Base-by-base conservation (phyloP, 208 protist species). In the Leishmania guyanensis region DNA sequence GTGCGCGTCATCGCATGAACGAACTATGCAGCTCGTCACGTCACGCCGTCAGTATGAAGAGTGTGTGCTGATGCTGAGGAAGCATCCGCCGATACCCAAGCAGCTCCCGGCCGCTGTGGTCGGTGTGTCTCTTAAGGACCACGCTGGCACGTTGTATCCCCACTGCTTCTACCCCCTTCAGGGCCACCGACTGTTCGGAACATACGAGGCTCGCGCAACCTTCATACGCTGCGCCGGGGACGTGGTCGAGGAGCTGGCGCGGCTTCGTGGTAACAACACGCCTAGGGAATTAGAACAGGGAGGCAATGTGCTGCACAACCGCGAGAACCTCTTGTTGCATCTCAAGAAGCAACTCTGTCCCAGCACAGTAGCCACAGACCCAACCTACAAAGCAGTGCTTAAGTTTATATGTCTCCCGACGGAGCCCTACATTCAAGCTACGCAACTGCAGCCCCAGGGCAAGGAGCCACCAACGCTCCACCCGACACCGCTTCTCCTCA, bases 101-200 rank as follows among this genome's bases (percentile, higher is more conserved):
- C 43, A 71, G 58, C 12, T 10, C 10, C 29, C 60, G 26, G 50
- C 64, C 1, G 64, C 39, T 22, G 74, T 50, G 64, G 43, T 79
- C 10, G 81, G 81, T 17, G 6, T 80, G 29, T 33, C 4, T 9
- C 39, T 84, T 10, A 20, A 43, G 5, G 79, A 77, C 26, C 1
- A 39, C n/a, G 39, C 39, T 5, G 54, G 53, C 51, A 8, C 58
- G 10, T 29, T 64, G 22, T 80, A 77, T 29, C 76, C 70, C 39
- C 81, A 70, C 39, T 85, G 82, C 54, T 81, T 78, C 77, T 85
- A 78, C 53, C 10, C 50, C 12, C 82, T 85, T 20, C 69, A 77
- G 17, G 5, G 9, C 39, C 60, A 78, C 53, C 84, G 76, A 43
- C 29, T 79, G n/a, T 85, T 86, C 48, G 36, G 9, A 16, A 77